A percentile compares a stretch with the other conserved stretches of the same genome.
phyloP scores from a whole-genome alignment of 345 rosid species.

The Aethionema arabicum region DNA sequence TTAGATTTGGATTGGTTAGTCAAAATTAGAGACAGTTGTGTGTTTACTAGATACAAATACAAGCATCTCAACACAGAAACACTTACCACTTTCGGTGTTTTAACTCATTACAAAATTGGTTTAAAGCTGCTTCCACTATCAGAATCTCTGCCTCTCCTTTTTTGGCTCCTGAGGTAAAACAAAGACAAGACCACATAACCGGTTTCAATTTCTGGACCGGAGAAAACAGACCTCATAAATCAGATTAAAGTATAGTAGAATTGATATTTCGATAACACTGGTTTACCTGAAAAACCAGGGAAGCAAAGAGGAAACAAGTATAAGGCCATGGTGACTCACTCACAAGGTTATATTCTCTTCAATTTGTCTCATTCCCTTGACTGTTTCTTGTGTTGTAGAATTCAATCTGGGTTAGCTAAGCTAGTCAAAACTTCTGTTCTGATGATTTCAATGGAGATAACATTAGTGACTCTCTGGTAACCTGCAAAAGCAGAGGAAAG shows the following conservation, averaged over 20 bases:
- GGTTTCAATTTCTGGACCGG: not conserved
- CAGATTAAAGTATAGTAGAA: not conserved
- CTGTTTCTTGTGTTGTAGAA: constrained; percentile 26
- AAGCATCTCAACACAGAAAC: not conserved
- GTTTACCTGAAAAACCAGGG: not conserved
- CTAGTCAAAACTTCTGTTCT: constrained; percentile 18
- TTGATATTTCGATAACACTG: not conserved
- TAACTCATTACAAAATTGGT: constrained; percentile 20
- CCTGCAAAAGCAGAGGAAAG: constrained; percentile 45
- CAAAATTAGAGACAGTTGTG: constrained; percentile 1
- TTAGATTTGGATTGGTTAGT: constrained; percentile 23
- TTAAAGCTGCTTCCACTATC: constrained; percentile 20
- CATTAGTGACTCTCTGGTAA: constrained; percentile 82
- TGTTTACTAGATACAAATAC: constrained; percentile 14
- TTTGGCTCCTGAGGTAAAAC: constrained; percentile 9
- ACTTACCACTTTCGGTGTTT: constrained; percentile 28
- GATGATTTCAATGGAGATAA: constrained; percentile 5
- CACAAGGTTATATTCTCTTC: constrained; percentile 12
- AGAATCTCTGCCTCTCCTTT: constrained; percentile 6
- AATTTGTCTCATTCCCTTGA: not conserved
- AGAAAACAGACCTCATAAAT: not conserved
- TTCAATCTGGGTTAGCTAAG: constrained; percentile 8
- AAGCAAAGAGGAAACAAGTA: not conserved
- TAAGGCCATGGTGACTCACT: constrained; percentile 25
- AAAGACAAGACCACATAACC: constrained; percentile 10